phyloP scores from a whole-genome alignment of 2,329 filamentous ascomycete species.

The Fusarium camptoceras region DNA sequence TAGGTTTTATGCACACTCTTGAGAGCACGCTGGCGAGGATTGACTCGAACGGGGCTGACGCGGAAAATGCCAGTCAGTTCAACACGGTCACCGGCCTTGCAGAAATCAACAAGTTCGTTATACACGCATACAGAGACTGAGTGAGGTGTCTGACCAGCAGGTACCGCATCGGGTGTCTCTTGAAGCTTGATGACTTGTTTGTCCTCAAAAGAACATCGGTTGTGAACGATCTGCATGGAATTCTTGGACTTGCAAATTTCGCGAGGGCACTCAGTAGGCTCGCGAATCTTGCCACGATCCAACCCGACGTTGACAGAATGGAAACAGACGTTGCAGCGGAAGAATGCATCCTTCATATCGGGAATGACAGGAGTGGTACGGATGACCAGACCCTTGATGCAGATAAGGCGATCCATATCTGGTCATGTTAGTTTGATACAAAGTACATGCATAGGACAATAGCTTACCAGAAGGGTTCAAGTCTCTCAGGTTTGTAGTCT shows the following conservation, averaged over 20 bases:
- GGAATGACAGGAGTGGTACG: constrained; percentile 95
- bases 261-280: constrained; percentile 90
- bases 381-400: constrained; percentile 95
- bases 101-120: constrained; percentile 96
- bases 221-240: constrained; percentile 98
- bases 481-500: constrained; percentile 90
- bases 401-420: constrained; percentile 96
- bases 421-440: constrained; percentile 26
- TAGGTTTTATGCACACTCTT: constrained; percentile 99
- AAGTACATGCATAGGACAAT: background rate
- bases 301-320: constrained; percentile 91
- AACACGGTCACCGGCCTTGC: constrained; percentile 96
- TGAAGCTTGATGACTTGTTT: constrained; percentile 99
- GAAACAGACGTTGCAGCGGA: constrained; percentile 93
- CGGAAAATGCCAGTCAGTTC: constrained; percentile 98
- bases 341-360: constrained; percentile 99
- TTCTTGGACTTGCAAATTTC: constrained; percentile 85
- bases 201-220: constrained; percentile 92
- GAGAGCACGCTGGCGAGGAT: constrained; percentile 89
- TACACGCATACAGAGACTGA: constrained; percentile 97
- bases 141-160: constrained; percentile 95
- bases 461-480: constrained; percentile 84
- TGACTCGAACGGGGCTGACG: constrained; percentile 91
- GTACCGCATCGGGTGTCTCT: constrained; percentile 94
- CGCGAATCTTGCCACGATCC: constrained; percentile 94